Percentiles rank a stretch among this genome's conserved stretches.
phyloP scores from a whole-genome alignment of 2,329 filamentous ascomycete genomes.

The Cladosporium sp. region DNA sequence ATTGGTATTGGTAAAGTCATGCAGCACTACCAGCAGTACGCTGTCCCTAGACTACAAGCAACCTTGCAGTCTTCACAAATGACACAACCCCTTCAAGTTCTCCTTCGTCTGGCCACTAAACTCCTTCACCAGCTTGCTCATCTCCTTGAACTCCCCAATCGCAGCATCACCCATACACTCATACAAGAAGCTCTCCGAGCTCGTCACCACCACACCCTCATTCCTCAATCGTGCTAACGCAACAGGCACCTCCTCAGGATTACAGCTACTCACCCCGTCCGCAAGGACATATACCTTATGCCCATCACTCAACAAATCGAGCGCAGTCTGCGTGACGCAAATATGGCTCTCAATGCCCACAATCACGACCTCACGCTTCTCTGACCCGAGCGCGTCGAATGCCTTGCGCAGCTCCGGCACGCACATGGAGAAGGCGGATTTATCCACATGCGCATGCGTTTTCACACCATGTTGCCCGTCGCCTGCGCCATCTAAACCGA shows the following conservation, averaged over 20 bases:
- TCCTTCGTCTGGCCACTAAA: slow-evolving; percentile 65
- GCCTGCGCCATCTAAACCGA: slow-evolving; percentile 49
- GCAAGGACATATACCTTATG: slow-evolving; percentile 83
- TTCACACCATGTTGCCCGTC: slow-evolving; percentile 41
- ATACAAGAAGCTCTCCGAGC: slow-evolving; percentile 85
- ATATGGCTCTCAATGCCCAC: slow-evolving; percentile 93
- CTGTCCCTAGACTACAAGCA: too few relatives aligned
- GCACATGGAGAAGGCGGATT: slow-evolving; percentile 87
- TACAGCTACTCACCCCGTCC: slow-evolving; percentile 85
- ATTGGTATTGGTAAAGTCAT: too few relatives aligned
- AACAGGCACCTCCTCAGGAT: slow-evolving; percentile 72
- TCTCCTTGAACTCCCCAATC: slow-evolving; percentile 64
- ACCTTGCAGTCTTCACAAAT: slow-evolving; percentile 38
- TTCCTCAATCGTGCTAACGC: slow-evolving; percentile 71
- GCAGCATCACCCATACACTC: slow-evolving; percentile 81
- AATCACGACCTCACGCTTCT: slow-evolving; percentile 62
- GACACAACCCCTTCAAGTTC: slow-evolving; percentile 62
- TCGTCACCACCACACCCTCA: slow-evolving; percentile 75
- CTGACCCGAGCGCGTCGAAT: slow-evolving; percentile 36
- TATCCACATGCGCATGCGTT: slow-evolving; percentile 65
- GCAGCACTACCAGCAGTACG: too few relatives aligned
- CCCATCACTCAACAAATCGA: slow-evolving; percentile 71
- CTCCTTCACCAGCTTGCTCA: slow-evolving; percentile 77
- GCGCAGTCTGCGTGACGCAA: slow-evolving; percentile 86
- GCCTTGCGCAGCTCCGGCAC: slow-evolving; percentile 60